Conservation (phyloP, 1,284 basidiomycete species). For the Sporisorium graminicola region DNA sequence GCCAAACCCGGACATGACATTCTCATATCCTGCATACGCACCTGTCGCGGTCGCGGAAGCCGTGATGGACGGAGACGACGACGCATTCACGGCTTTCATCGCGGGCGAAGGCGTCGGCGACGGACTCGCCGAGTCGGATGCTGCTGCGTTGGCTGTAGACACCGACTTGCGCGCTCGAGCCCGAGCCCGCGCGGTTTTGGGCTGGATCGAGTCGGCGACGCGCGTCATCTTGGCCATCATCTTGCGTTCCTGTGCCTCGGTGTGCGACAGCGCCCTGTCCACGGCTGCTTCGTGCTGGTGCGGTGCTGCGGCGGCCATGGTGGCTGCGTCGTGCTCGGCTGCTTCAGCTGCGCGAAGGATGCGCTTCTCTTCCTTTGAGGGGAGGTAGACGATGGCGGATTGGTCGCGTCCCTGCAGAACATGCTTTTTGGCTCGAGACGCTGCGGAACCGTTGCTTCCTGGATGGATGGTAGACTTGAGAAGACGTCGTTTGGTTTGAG, state of each 20-base stretch:
- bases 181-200: constrained; percentile 42
- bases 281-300: constrained; percentile 15
- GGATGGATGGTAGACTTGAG: constrained; percentile 30
- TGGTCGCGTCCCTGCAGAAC: constrained; percentile 26
- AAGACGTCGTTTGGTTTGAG: constrained; percentile 32
- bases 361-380: constrained; percentile 43
- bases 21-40: constrained; percentile 37
- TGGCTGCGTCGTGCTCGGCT: constrained; percentile 16
- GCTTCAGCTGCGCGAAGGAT: constrained; percentile 42
- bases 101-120: constrained; percentile 23
- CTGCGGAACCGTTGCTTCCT: neutral
- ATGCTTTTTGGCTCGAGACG: constrained; percentile 19
- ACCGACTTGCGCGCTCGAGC: constrained; percentile 26
- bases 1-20: constrained; percentile 34
- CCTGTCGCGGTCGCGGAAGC: neutral
- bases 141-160: neutral
- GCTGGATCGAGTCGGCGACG: constrained; percentile 42
- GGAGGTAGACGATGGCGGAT: constrained; percentile 34
- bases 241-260: constrained; percentile 25
- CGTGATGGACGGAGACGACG: neutral
- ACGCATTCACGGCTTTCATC: neutral
- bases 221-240: constrained; percentile 52
- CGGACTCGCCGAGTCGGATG: neutral
- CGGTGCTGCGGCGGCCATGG: neutral
- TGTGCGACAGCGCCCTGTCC: constrained; percentile 17